These are phyloP conservation scores for Sugiyamaella castrensis DNA, from an alignment of 1,139 yeast species.

Conservation along the genomic window DNA sequence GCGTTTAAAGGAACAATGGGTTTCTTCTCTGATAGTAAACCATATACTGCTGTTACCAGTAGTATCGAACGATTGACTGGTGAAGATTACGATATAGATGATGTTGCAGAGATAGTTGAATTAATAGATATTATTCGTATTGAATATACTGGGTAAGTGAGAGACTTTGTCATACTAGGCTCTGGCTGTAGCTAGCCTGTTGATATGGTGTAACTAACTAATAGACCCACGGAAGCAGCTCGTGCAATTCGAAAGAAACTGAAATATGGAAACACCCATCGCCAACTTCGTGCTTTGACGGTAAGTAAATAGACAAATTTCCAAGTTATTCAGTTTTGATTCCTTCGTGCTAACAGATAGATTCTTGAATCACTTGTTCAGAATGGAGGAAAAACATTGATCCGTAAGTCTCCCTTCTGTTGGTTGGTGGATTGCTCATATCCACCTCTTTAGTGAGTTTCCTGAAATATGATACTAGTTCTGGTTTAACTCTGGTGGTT, in stretches of 20 bases:
- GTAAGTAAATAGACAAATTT: slow-evolving; percentile 20
- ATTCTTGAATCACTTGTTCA: slow-evolving; percentile 71
- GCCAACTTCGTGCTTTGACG: slow-evolving; percentile 64
- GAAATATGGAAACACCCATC: slow-evolving; percentile 70
- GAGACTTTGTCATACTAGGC: too few species aligned
- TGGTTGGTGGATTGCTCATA: not conserved
- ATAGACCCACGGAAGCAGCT: slow-evolving; percentile 75
- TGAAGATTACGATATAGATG: slow-evolving; percentile 40
- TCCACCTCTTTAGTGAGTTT: too few species aligned
- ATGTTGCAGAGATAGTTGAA: slow-evolving; percentile 43
- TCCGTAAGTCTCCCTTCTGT: slow-evolving; percentile 27
- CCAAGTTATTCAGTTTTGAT: not conserved
- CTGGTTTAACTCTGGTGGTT: too few species aligned
- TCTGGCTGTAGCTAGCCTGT: not conserved
- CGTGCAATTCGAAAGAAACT: slow-evolving; percentile 83
- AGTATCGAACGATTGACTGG: slow-evolving; percentile 46
- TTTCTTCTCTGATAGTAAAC: slow-evolving; percentile 41
- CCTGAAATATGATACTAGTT: too few species aligned
- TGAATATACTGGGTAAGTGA: slow-evolving; percentile 40
- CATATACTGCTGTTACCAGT: slow-evolving; percentile 50
- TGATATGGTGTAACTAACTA: not conserved
- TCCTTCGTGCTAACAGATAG: not conserved
- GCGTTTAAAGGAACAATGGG: slow-evolving; percentile 41
- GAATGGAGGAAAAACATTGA: slow-evolving; percentile 58
- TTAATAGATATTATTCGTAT: slow-evolving; percentile 46